Percentiles rank a stretch among this genome's conserved stretches.
These are phyloP conservation scores for Collybia sordida DNA, from an alignment of 768 basidiomycete genomes.

Conservation along the genomic window DNA sequence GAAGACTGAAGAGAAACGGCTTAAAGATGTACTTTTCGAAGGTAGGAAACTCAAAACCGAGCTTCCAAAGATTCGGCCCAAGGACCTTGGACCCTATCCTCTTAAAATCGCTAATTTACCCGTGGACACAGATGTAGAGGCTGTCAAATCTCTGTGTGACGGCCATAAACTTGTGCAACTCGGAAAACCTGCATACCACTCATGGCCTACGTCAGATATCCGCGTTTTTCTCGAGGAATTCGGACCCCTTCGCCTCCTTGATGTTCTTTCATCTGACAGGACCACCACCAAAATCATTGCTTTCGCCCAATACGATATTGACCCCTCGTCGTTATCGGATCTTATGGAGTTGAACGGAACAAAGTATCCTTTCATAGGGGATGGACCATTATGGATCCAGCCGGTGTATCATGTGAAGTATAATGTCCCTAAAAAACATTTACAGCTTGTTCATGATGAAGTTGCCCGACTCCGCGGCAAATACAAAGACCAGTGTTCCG, in stretches of 20 bases:
- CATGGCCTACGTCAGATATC: conserved; percentile 28
- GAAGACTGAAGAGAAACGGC: conserved; percentile 35
- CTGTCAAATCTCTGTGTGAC: conserved; percentile 31
- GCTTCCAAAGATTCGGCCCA: conserved; percentile 32
- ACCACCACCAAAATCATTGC: conserved; percentile 33
- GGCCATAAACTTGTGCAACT: conserved; percentile 25
- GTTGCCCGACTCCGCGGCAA: conserved; percentile 30
- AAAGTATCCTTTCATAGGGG: conserved; percentile 36
- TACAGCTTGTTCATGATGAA: conserved; percentile 32
- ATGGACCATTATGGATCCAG: conserved; percentile 34
- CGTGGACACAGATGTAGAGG: conserved; percentile 23
- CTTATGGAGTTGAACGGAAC: conserved; percentile 24
- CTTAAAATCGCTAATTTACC: conserved; percentile 48
- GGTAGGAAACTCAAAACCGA: conserved; percentile 39
- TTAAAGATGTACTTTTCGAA: conserved; percentile 37
- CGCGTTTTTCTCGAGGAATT: conserved; percentile 30
- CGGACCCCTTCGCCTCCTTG: conserved; percentile 40
- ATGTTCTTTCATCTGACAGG: conserved; percentile 31
- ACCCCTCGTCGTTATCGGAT: conserved; percentile 18
- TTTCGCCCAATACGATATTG: conserved; percentile 39
- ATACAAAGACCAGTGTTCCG: conserved; percentile 26
- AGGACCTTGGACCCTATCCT: conserved; percentile 36
- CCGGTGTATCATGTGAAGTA: conserved; percentile 41
- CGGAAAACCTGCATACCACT: conserved; percentile 34
- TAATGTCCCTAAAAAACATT: conserved; percentile 28